phyloP scores from a whole-genome alignment of 805 yeast species.

The Starmerella roubikii region DNA sequence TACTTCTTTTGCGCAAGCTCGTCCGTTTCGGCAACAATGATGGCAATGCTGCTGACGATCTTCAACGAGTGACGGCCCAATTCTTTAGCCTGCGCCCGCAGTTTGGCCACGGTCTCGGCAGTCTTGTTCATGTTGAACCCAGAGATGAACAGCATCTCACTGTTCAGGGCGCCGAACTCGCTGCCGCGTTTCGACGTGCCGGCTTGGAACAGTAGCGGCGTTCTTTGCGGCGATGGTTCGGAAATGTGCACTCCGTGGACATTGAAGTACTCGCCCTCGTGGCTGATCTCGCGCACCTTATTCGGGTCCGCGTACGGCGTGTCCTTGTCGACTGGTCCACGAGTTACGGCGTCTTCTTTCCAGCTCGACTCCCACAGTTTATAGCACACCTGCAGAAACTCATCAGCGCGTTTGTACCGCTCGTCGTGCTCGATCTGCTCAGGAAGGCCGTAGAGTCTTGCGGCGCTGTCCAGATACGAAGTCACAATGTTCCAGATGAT shows the following conservation, averaged over 20 bases:
- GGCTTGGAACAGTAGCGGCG: constrained; percentile 1
- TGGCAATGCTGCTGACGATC: constrained; percentile 29
- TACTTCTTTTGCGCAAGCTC: constrained; percentile 32
- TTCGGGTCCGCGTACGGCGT: constrained; percentile 24
- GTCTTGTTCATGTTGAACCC: too few species aligned
- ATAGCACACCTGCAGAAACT: constrained; percentile 30
- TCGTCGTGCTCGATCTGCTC: constrained; percentile 30
- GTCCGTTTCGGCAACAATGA: constrained; percentile 31
- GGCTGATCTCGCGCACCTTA: constrained; percentile 31
- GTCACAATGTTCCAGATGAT: too few species aligned
- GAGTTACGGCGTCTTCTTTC: constrained; percentile 33
- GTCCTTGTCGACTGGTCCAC: constrained; percentile 21
- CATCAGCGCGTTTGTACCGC: constrained; percentile 32
- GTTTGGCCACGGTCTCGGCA: too few species aligned
- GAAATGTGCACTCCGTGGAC: constrained; percentile 28
- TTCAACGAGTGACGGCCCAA: constrained; percentile 23
- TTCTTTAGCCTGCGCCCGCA: too few species aligned
- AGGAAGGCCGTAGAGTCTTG: constrained; percentile 30
- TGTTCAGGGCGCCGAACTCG: constrained; percentile 13
- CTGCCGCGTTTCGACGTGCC: too few species aligned
- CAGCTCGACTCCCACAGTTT: constrained; percentile 32
- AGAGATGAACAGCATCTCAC: constrained; percentile 26
- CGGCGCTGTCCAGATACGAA: constrained; percentile 28
- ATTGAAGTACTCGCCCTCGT: constrained; percentile 29
- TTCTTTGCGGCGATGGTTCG: constrained; percentile 30